phyloP scores from a whole-genome alignment of 1,139 yeast species.

The Nakaseomyces uthaithaninus region DNA sequence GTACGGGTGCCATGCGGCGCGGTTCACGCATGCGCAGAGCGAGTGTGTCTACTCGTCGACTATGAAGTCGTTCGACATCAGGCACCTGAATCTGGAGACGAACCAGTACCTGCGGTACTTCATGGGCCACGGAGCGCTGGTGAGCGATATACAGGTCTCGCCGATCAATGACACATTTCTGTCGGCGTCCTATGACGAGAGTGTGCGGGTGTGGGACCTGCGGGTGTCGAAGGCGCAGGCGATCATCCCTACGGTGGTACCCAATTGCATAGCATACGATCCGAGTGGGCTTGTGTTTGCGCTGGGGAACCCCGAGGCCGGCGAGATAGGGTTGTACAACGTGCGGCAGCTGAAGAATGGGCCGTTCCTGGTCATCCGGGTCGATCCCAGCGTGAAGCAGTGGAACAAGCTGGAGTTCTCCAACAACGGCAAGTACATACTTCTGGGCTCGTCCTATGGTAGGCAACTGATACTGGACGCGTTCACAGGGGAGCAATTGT shows the following conservation, averaged over 20 bases:
- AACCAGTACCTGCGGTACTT: slow-evolving; percentile 79
- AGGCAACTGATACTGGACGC: slow-evolving; percentile 64
- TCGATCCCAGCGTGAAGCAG: slow-evolving; percentile 34
- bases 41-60: slow-evolving; percentile 83
- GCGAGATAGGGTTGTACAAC: slow-evolving; percentile 53
- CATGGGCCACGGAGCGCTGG: slow-evolving; percentile 75
- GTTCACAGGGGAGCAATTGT: slow-evolving; percentile 51
- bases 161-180: slow-evolving; percentile 65
- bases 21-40: slow-evolving; percentile 69
- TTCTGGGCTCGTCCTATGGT: slow-evolving; percentile 48
- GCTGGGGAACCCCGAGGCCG: slow-evolving; percentile 45
- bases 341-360: slow-evolving; percentile 47
- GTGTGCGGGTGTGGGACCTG: slow-evolving; percentile 83
- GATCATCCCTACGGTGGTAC: slow-evolving; percentile 48
- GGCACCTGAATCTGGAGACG: slow-evolving; percentile 70
- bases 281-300: slow-evolving; percentile 80
- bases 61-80: slow-evolving; percentile 58
- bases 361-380: slow-evolving; percentile 42
- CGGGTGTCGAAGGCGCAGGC: slow-evolving; percentile 58
- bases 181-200: slow-evolving; percentile 65
- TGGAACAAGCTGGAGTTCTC: slow-evolving; percentile 77
- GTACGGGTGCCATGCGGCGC: slow-evolving; percentile 84
- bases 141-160: slow-evolving; percentile 61
- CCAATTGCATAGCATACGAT: slow-evolving; percentile 61
- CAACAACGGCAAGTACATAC: slow-evolving; percentile 67